A percentile compares a stretch with the other conserved stretches of the same genome.
Evolutionary conservation across 192 early-diverging fungal species (phyloP).

Genomic region (Rhizophagus prolifer): DNA sequence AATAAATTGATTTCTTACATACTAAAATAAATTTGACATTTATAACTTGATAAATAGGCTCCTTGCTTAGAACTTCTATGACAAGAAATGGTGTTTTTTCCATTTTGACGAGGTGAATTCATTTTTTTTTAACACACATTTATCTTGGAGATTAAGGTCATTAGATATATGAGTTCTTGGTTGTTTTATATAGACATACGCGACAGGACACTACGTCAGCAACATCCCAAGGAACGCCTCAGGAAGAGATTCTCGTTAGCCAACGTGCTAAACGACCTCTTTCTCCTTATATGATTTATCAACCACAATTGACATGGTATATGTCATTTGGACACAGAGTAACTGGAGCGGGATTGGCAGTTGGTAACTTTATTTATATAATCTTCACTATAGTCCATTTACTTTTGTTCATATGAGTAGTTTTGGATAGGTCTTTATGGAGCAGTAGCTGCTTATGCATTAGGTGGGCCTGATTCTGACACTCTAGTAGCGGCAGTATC

Average conservation of each 20-base stretch:
- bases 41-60: neutral
- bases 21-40: neutral
- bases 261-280: slow-evolving; percentile 10
- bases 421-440: slow-evolving; percentile 56
- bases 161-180: neutral
- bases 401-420: neutral
- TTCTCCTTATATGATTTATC: slow-evolving; percentile 49
- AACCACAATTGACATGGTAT: slow-evolving; percentile 85
- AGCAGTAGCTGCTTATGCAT: slow-evolving; percentile 66
- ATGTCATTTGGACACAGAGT: slow-evolving; percentile 72
- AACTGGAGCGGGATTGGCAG: slow-evolving; percentile 72
- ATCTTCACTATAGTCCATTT: neutral
- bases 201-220: neutral
- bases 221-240: neutral
- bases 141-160: neutral
- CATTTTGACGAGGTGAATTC: neutral
- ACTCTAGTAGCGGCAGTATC: slow-evolving; percentile 66
- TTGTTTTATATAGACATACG: neutral
- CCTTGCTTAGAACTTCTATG: neutral
- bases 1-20: neutral
- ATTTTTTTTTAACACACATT: neutral
- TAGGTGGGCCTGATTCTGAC: slow-evolving; percentile 64
- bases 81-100: neutral
- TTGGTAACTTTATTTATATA: slow-evolving; percentile 42
- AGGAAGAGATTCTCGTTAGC: neutral